phyloP scores from a whole-genome alignment of 176 grass and related monocot species.

The Musa itinerans region DNA sequence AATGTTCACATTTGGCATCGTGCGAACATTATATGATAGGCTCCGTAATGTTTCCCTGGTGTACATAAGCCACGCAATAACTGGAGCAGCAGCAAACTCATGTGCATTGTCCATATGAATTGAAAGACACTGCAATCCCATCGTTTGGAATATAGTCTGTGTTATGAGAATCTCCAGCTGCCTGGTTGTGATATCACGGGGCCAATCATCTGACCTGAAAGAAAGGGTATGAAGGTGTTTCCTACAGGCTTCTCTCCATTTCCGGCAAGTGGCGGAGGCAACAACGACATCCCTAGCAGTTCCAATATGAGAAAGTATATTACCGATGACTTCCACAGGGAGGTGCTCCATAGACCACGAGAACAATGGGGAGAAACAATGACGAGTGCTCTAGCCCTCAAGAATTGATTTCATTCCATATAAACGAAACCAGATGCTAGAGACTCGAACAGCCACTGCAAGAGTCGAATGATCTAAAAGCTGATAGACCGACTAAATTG shows the following conservation, averaged over 20 bases:
- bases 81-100: conserved; percentile 86
- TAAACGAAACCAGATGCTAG: conserved; percentile 9
- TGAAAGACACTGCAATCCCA: conserved; percentile 65
- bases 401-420: conserved; percentile 6
- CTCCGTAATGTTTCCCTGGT: conserved; percentile 66
- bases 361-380: background rate
- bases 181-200: conserved; percentile 55
- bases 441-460: background rate
- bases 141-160: conserved; percentile 85
- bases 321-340: conserved; percentile 87
- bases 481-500: conserved; percentile 1
- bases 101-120: conserved; percentile 73
- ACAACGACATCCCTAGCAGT: conserved; percentile 66
- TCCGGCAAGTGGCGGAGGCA: conserved; percentile 65
- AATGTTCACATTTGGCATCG: conserved; percentile 74
- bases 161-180: conserved; percentile 90
- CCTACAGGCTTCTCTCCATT: conserved; percentile 71
- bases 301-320: conserved; percentile 74
- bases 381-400: conserved; percentile 5
- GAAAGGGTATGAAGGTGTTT: conserved; percentile 67
- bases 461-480: conserved; percentile 1
- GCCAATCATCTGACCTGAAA: conserved; percentile 74
- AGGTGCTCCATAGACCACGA: conserved; percentile 55
- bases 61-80: conserved; percentile 96
- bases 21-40: conserved; percentile 80